Percentiles rank a stretch among this genome's conserved stretches.
Conservation (phyloP, 371 early-diverging fungal genomes). For the Globomyces sp. region DNA sequence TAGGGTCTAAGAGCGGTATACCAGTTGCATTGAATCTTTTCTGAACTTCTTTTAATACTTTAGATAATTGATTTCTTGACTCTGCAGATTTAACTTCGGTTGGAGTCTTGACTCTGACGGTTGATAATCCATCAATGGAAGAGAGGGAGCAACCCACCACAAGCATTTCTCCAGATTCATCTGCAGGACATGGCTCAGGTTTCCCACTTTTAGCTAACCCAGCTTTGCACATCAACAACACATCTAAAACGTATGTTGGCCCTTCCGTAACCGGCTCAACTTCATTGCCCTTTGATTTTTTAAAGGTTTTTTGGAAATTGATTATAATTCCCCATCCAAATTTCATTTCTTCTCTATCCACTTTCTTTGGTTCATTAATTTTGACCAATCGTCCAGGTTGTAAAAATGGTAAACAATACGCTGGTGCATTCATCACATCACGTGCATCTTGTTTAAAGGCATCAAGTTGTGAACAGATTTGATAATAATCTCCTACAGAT, state of each 20-base stretch:
- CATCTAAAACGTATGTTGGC: constrained; percentile 74
- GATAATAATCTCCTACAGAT: constrained; percentile 70
- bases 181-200: constrained; percentile 62
- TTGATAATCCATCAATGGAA: constrained; percentile 70
- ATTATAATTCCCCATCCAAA: constrained; percentile 95
- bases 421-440: constrained; percentile 80
- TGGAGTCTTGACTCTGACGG: constrained; percentile 74
- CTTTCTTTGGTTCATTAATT: constrained; percentile 13
- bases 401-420: constrained; percentile 76
- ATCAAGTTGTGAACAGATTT: constrained; percentile 72
- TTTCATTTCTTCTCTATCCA: constrained; percentile 48
- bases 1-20: constrained; percentile 82
- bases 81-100: constrained; percentile 63
- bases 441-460: constrained; percentile 63
- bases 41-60: constrained; percentile 70
- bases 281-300: constrained; percentile 36
- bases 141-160: constrained; percentile 80
- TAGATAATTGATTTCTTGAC: constrained; percentile 61
- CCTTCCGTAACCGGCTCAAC: constrained; percentile 31
- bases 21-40: constrained; percentile 66
- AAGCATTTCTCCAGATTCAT: constrained; percentile 59
- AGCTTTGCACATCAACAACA: constrained; percentile 72
- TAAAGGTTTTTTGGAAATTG: constrained; percentile 46
- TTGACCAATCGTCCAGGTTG: constrained; percentile 82
- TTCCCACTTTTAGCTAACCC: constrained; percentile 58